Evolutionary conservation across 768 basidiomycete species (phyloP).

Genomic region (Gymnopilus junonius): DNA sequence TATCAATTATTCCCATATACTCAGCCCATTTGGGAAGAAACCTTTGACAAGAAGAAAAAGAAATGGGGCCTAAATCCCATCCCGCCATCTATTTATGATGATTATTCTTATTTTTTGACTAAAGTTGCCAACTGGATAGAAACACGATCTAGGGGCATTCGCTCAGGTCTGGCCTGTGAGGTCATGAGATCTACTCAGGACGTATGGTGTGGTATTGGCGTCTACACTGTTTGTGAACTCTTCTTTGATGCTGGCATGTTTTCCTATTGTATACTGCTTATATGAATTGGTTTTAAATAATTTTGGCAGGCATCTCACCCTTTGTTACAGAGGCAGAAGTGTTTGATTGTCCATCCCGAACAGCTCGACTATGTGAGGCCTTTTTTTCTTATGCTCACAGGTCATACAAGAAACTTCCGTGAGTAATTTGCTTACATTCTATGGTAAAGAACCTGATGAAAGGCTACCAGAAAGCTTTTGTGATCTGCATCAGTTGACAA

Average conservation of each 20-base stretch:
- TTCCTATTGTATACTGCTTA: neutral
- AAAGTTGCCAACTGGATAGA: constrained; percentile 19
- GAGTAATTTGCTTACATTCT: no score
- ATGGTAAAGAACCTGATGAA: no score
- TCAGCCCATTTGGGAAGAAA: no score
- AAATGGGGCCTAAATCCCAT: neutral
- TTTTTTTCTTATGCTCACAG: no score
- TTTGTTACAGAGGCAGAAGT: constrained; percentile 23
- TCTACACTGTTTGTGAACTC: constrained; percentile 21
- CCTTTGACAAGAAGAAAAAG: no score
- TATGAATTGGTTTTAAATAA: neutral
- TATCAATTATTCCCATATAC: no score
- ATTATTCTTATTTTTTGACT: constrained; percentile 10
- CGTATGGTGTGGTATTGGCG: constrained; percentile 17
- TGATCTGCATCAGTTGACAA: no score
- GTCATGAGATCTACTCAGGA: constrained; percentile 6
- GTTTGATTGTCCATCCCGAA: no score
- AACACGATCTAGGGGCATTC: neutral
- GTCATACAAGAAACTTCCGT: no score
- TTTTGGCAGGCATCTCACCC: constrained; percentile 16
- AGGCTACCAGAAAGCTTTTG: no score
- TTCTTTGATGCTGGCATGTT: constrained; percentile 23
- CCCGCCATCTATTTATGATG: constrained; percentile 1
- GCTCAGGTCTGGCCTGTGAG: constrained; percentile 7
- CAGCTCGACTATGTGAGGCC: no score